Conservation (phyloP, 768 basidiomycete genomes). For the Vararia minispora region DNA sequence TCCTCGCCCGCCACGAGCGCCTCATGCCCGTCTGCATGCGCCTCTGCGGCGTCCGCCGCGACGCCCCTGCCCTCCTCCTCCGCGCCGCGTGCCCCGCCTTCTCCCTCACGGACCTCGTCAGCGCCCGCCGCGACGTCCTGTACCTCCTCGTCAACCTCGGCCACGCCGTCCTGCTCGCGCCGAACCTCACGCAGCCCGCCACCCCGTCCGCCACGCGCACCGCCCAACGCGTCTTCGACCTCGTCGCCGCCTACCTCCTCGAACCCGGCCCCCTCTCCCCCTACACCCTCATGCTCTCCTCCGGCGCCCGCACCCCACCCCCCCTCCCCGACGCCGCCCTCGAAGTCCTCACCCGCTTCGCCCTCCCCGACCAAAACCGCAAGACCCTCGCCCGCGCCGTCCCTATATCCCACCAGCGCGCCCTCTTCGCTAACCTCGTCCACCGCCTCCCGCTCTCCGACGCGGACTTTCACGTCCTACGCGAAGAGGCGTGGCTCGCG, state of each 20-base stretch:
- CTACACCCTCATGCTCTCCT: constrained; percentile 41
- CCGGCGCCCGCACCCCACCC: constrained; percentile 43
- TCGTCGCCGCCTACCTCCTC: constrained; percentile 66
- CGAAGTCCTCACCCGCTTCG: constrained; percentile 73
- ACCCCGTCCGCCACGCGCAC: constrained; percentile 30
- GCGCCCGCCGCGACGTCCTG: constrained; percentile 68
- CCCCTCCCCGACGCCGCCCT: constrained; percentile 64
- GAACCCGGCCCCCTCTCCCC: constrained; percentile 66
- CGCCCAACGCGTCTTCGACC: constrained; percentile 47
- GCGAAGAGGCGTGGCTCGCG: constrained; percentile 56
- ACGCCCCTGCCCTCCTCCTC: constrained; percentile 15
- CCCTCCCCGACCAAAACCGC: constrained; percentile 70
- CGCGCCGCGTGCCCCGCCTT: constrained; percentile 45
- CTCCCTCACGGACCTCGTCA: constrained; percentile 60
- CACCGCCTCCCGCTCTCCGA: constrained; percentile 77
- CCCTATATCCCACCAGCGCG: constrained; percentile 44
- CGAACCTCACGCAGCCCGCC: constrained; percentile 26
- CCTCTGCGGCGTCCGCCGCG: constrained; percentile 32
- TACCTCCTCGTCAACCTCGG: constrained; percentile 58
- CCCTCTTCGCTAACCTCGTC: constrained; percentile 58
- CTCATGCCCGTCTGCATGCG: constrained; percentile 59
- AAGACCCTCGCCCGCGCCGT: constrained; percentile 54
- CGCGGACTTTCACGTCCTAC: constrained; percentile 55
- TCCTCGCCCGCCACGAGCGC: constrained; percentile 53
- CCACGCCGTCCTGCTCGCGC: constrained; percentile 36